phyloP scores from a whole-genome alignment of 495 filamentous ascomycete species.

The Penicillium silybi region DNA sequence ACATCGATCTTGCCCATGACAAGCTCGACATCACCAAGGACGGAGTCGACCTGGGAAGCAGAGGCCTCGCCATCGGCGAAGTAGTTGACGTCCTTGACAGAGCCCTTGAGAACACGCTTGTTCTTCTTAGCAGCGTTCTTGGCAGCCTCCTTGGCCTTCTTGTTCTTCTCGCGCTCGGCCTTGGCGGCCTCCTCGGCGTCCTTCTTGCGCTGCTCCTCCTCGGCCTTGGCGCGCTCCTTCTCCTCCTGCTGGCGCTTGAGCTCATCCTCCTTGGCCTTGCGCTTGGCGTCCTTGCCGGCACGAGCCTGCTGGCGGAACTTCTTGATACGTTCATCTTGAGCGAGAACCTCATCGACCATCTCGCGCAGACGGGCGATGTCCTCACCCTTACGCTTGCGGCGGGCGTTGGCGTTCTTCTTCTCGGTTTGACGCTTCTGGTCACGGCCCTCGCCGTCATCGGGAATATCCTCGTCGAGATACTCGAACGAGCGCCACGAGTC shows the following conservation, averaged over 20 bases:
- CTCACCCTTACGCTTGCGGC: constrained; percentile 98
- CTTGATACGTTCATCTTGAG: constrained; percentile 92
- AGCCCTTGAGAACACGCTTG: constrained; percentile 86
- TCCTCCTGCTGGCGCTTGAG: constrained; percentile 80
- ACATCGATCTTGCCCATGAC: constrained; percentile 83
- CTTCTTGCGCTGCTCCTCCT: constrained; percentile 69
- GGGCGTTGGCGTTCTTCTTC: constrained; percentile 94
- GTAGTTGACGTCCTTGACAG: constrained; percentile 97
- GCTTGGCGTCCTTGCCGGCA: constrained; percentile 91
- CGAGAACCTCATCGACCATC: constrained; percentile 79
- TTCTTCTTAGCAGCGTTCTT: constrained; percentile 99
- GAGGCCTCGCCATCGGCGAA: constrained; percentile 61
- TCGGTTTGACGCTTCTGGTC: constrained; percentile 98
- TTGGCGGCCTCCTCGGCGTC: constrained; percentile 85
- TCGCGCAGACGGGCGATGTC: constrained; percentile 85
- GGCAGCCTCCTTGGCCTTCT: constrained; percentile 96
- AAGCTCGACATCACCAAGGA: constrained; percentile 84
- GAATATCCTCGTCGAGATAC: constrained; percentile 97
- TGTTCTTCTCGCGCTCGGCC: constrained; percentile 71
- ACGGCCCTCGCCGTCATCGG: constrained; percentile 97
- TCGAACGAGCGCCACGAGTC: constrained; percentile 98
- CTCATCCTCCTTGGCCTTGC: constrained; percentile 85
- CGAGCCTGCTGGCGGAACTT: constrained; percentile 86
- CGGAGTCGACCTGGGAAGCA: constrained; percentile 69
- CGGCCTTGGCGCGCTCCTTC: constrained; percentile 69